Percentiles rank a stretch among this genome's conserved stretches.
Evolutionary conservation across 805 yeast genomes (phyloP).

Genomic region (Yarrowia divulgata): DNA sequence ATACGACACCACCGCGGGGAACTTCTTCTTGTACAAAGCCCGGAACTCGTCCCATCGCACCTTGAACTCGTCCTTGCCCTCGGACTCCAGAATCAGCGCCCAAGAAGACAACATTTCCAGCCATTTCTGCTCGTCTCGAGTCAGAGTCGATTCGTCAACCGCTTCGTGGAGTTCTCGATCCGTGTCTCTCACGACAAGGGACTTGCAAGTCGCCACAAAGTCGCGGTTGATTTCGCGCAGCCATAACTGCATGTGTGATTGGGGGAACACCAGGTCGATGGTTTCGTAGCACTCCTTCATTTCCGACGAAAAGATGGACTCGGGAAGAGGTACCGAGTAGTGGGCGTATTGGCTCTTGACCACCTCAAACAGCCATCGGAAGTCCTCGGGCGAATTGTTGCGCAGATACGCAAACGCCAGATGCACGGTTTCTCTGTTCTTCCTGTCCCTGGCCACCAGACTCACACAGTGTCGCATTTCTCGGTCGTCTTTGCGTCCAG

Average conservation of each 20-base stretch:
- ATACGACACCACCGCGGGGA: not conserved
- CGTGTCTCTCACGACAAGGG: not conserved
- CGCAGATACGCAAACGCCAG: not conserved
- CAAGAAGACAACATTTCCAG: not conserved
- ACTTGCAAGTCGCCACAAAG: not conserved
- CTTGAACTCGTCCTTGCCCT: not conserved
- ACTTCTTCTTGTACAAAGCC: not conserved
- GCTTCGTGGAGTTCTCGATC: not conserved
- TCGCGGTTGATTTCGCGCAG: not conserved
- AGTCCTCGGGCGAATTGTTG: not conserved
- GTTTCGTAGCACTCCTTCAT: conserved; percentile 1
- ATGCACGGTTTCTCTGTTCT: too few species aligned
- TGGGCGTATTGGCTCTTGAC: not conserved
- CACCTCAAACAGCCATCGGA: not conserved
- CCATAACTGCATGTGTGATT: not conserved
- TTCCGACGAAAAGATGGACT: not conserved
- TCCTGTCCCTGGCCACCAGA: not conserved
- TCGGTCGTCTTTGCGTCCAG: not conserved
- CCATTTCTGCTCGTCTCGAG: not conserved
- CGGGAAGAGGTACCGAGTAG: not conserved
- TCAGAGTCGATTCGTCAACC: not conserved
- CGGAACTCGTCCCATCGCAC: not conserved
- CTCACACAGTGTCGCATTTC: not conserved
- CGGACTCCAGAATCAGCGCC: conserved; percentile 4
- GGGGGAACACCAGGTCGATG: not conserved